phyloP scores from a whole-genome alignment of 2,329 filamentous ascomycete species.

The Stromatinia cepivora region DNA sequence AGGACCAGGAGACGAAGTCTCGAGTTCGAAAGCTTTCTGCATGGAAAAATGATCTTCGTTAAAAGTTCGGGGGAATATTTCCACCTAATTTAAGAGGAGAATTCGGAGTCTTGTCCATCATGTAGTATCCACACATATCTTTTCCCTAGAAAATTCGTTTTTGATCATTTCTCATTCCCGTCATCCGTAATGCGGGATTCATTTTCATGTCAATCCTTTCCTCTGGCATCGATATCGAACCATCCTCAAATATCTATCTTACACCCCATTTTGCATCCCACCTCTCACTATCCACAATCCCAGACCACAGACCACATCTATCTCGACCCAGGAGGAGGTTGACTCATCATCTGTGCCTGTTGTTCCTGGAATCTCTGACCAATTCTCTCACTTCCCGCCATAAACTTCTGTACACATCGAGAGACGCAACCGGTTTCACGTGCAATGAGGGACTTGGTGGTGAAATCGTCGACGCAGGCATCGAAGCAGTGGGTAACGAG shows the following conservation, averaged over 20 bases:
- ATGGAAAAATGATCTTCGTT: conserved; percentile 5
- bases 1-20: background rate
- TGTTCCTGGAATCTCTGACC: conserved; percentile 84
- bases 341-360: conserved; percentile 57
- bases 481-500: conserved; percentile 90
- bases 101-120: conserved; percentile 1
- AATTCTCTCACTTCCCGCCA: conserved; percentile 87
- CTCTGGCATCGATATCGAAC: background rate
- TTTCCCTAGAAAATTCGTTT: background rate
- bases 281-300: background rate
- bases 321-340: conserved; percentile 37
- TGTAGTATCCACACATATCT: conserved; percentile 4
- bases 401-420: conserved; percentile 93
- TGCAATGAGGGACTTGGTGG: conserved; percentile 86
- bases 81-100: background rate
- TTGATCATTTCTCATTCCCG: conserved; percentile 1
- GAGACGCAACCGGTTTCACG: conserved; percentile 90
- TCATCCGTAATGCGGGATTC: background rate
- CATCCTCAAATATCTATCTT: background rate
- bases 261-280: background rate
- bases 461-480: conserved; percentile 97
- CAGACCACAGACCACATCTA: conserved; percentile 22
- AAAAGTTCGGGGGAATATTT: background rate
- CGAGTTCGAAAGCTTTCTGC: background rate
- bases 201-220: background rate